Evolutionary conservation across 257 asterid genomes (phyloP).

Genomic region (Nicotiana paniculata): DNA sequence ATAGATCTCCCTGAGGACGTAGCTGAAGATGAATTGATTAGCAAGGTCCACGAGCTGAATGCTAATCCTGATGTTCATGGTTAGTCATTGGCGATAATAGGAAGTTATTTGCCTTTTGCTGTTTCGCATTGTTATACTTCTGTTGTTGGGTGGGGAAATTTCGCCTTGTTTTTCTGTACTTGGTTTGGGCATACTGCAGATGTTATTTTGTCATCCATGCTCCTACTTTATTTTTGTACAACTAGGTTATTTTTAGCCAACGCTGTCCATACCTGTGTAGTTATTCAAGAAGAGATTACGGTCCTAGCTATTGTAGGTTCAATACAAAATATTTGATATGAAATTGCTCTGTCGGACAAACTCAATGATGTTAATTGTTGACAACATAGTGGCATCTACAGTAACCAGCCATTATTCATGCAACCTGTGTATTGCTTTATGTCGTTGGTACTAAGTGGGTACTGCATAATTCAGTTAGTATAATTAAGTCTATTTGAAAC

Average conservation of each 20-base stretch:
- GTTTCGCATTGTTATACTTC: background rate
- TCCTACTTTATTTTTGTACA: background rate
- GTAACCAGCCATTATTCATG: background rate
- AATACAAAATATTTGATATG: background rate
- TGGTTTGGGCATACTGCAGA: background rate
- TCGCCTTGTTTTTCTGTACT: background rate
- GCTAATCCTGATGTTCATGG: slow-evolving; percentile 89
- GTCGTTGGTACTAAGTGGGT: background rate
- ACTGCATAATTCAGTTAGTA: background rate
- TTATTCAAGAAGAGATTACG: background rate
- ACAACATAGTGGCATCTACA: background rate
- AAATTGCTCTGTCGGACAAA: background rate
- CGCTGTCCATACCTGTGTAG: background rate
- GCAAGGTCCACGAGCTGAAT: slow-evolving; percentile 75
- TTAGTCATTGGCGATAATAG: slow-evolving; percentile 27
- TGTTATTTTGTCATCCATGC: background rate
- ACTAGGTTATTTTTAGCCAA: background rate
- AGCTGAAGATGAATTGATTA: slow-evolving; percentile 62
- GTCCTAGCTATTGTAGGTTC: background rate
- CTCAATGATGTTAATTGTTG: background rate
- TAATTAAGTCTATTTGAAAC: background rate
- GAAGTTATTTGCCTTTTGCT: background rate
- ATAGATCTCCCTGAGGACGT: slow-evolving; percentile 82
- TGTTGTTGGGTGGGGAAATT: background rate
- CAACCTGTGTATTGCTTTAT: background rate